Evolutionary conservation across 352 stramenopile species (phyloP).

Genomic region (Pythium dissotocum): DNA sequence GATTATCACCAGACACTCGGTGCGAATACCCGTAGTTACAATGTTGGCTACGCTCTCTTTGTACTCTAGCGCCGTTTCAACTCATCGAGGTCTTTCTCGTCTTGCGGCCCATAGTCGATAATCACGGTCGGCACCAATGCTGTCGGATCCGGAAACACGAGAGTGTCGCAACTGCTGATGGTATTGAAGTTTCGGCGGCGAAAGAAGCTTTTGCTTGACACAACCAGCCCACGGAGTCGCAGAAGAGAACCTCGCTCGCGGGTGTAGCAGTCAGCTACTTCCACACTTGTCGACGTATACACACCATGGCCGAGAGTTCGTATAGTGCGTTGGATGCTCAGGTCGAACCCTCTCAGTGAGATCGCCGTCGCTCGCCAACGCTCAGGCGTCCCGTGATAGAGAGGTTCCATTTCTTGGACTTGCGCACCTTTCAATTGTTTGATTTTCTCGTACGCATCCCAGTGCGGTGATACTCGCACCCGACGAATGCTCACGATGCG

Average conservation of each 20-base stretch:
- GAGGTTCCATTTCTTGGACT: constrained; percentile 7
- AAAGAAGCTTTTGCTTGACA: too few species aligned
- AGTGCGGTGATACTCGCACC: neutral
- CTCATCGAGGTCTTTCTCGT: too few species aligned
- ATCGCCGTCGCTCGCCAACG: constrained; percentile 26
- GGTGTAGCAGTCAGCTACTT: neutral
- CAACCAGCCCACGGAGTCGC: constrained; percentile 12
- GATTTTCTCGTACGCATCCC: neutral
- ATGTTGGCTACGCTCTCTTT: too few species aligned
- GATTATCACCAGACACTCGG: too few species aligned
- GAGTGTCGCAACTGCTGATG: neutral
- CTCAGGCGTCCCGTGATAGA: constrained; percentile 30
- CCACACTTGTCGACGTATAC: constrained; percentile 7
- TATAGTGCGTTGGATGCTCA: neutral
- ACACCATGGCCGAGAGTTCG: constrained; percentile 17
- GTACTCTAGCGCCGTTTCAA: too few species aligned
- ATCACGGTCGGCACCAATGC: too few species aligned
- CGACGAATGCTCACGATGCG: constrained; percentile 14
- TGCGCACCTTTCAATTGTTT: neutral
- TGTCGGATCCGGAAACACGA: constrained; percentile 19
- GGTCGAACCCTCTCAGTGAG: constrained; percentile 22
- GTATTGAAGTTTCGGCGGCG: too few species aligned
- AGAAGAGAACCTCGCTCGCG: constrained; percentile 6
- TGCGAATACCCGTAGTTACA: too few species aligned
- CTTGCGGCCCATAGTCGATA: too few species aligned